Conservation (phyloP, 2,329 filamentous ascomycete species). For the Cytospora schulzeri region DNA sequence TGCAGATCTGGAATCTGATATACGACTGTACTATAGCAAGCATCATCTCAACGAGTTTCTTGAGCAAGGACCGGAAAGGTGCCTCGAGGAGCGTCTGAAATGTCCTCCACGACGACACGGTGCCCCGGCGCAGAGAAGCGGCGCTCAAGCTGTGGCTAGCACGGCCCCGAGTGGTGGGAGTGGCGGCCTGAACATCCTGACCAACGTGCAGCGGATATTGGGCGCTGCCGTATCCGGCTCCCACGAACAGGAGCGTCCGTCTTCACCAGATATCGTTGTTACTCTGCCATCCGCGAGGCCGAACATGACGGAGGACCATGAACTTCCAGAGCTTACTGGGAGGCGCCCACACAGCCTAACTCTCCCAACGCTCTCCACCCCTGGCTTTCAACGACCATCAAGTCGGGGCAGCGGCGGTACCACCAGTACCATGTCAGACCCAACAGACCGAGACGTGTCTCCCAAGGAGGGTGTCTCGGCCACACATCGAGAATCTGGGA, state of each 20-base stretch:
- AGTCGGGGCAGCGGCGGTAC: constrained; percentile 38
- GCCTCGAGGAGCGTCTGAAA: constrained; percentile 55
- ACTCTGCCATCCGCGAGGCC: constrained; percentile 37
- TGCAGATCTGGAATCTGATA: constrained; percentile 39
- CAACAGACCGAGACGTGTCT: constrained; percentile 32
- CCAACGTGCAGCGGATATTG: constrained; percentile 35
- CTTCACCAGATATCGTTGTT: constrained; percentile 43
- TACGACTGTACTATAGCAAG: constrained; percentile 55
- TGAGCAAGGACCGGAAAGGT: constrained; percentile 55
- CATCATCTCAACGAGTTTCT: constrained; percentile 57
- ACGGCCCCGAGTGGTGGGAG: constrained; percentile 20
- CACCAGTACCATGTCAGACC: constrained; percentile 38
- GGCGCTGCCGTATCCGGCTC: constrained; percentile 28
- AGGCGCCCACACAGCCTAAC: constrained; percentile 37
- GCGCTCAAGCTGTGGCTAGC: background rate
- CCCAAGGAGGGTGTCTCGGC: constrained; percentile 23
- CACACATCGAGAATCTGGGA: background rate
- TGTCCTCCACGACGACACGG: constrained; percentile 11
- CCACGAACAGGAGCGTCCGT: constrained; percentile 23
- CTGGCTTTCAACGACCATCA: constrained; percentile 35
- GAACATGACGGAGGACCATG: constrained; percentile 28
- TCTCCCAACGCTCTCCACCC: constrained; percentile 36
- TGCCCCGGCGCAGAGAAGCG: background rate
- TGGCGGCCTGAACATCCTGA: constrained; percentile 33
- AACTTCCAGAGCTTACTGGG: background rate